Conservation (phyloP, 768 basidiomycete genomes). For the Tephrocybe rancida region DNA sequence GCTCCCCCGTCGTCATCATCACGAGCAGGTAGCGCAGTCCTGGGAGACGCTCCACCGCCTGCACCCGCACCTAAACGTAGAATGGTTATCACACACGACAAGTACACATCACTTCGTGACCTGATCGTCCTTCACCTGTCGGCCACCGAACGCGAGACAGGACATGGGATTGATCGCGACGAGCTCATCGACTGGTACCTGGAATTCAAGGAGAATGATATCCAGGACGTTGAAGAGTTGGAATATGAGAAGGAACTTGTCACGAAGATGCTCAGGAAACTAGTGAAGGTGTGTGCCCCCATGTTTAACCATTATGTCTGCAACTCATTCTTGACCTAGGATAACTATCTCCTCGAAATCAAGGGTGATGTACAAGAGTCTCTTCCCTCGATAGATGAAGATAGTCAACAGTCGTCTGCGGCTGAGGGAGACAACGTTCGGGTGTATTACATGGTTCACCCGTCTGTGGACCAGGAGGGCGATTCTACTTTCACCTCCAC, state of each 20-base stretch:
- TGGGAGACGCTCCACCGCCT: slow-evolving; percentile 36
- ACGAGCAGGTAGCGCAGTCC: slow-evolving; percentile 36
- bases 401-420: slow-evolving; percentile 52
- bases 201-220: slow-evolving; percentile 82
- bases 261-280: slow-evolving; percentile 83
- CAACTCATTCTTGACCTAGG: slow-evolving; percentile 44
- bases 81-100: slow-evolving; percentile 95
- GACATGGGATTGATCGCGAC: slow-evolving; percentile 80
- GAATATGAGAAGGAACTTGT: slow-evolving; percentile 92
- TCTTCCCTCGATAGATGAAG: slow-evolving; percentile 65
- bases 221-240: slow-evolving; percentile 83
- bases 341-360: slow-evolving; percentile 83
- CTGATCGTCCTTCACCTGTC: slow-evolving; percentile 84
- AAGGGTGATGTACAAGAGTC: slow-evolving; percentile 84
- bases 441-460: slow-evolving; percentile 90
- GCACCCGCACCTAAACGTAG: slow-evolving; percentile 62
- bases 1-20: slow-evolving; percentile 40
- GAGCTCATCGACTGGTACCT: slow-evolving; percentile 98
- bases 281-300: slow-evolving; percentile 75
- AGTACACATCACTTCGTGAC: slow-evolving; percentile 88
- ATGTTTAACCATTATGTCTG: slow-evolving; percentile 5
- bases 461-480: slow-evolving; percentile 74
- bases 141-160: slow-evolving; percentile 74
- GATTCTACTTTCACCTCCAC: slow-evolving; percentile 45
- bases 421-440: slow-evolving; percentile 61